Evolutionary conservation across 306 rosid genomes (phyloP).

Genomic region (Cucurbita moschata): DNA sequence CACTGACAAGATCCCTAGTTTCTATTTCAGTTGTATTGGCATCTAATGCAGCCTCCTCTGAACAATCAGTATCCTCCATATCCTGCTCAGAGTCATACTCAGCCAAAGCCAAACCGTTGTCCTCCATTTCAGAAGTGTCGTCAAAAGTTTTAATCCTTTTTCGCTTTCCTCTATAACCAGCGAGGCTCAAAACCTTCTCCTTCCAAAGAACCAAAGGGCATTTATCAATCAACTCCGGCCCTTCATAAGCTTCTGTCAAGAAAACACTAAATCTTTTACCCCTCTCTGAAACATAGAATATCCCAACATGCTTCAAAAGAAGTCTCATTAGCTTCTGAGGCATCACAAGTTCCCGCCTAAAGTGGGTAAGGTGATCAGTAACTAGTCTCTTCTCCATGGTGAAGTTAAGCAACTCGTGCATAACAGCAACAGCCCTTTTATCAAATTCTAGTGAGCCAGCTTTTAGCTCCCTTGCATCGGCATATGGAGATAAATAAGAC

Average conservation of each 20-base stretch:
- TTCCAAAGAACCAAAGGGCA: slow-evolving; percentile 63
- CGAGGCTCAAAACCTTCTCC: slow-evolving; percentile 44
- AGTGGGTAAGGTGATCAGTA: slow-evolving; percentile 85
- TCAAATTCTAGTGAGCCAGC: slow-evolving; percentile 70
- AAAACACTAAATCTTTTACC: slow-evolving; percentile 85
- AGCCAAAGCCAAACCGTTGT: slow-evolving; percentile 13
- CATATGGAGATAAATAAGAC: slow-evolving; percentile 73
- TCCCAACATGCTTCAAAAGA: slow-evolving; percentile 67
- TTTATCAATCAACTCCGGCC: slow-evolving; percentile 58
- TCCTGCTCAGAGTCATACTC: slow-evolving; percentile 29
- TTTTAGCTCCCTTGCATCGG: slow-evolving; percentile 50
- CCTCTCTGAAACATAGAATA: slow-evolving; percentile 84
- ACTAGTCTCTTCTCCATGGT: slow-evolving; percentile 72
- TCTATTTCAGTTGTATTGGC: background rate
- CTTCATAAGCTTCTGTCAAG: slow-evolving; percentile 63
- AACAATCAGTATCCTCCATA: slow-evolving; percentile 20
- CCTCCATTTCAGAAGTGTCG: slow-evolving; percentile 51
- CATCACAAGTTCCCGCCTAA: slow-evolving; percentile 70
- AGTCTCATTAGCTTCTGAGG: slow-evolving; percentile 91
- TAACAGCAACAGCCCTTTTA: slow-evolving; percentile 77
- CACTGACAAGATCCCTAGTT: slow-evolving; percentile 25
- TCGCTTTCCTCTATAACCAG: slow-evolving; percentile 55
- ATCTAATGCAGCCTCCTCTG: slow-evolving; percentile 16
- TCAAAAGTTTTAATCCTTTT: slow-evolving; percentile 37
- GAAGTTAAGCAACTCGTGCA: slow-evolving; percentile 80